Base-by-base conservation (phyloP, 2,329 filamentous ascomycete genomes). In the Chaetomium olivaceum region DNA sequence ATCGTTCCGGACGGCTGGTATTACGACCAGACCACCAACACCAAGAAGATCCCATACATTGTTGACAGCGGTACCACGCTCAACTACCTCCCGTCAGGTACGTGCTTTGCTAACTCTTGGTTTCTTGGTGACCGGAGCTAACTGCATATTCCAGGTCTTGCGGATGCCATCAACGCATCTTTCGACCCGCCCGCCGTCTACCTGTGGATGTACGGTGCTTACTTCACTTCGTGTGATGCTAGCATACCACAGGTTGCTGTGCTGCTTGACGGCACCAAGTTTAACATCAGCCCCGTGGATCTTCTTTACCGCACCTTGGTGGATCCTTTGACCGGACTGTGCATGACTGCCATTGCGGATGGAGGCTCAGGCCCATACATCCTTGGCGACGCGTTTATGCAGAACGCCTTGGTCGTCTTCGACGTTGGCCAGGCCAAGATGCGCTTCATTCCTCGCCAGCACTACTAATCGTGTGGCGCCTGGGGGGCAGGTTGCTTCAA, bases 41-140 rank as follows among this genome's bases (percentile, higher is more conserved):
- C 71, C 21, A 78, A 75, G 39, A 81, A 79, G 70, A 81, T 80
- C 61, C 81, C 81, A 4, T 83, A 80, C 70, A 82, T 85, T 60
- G 75, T 85, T 58, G 83, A 85, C 73, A 83, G 80, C 19, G 82
- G 81, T 36, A 85, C 83, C 1, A 82, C 83, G 0, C 77, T 84
- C 71, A 81, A 80, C 67, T 82, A 83, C 67, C 73, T 85, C 1
- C 83, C 83, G 12, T 79, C 79, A 12, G 74, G 82, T 83, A 70
- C 76, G 80, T 75, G 21, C n/a, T 12, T 43, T 9, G 4, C 21
- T 12, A 5, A 5, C 6, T 46, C 56, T 16, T 51, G 9, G 16
- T 3, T 21, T 63, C 4, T 62, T 39, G 7, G 56, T 16, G 11
- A 54, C 19, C 19, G 61, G 27, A 14, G 39, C 58, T 61, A 56